These are phyloP conservation scores for Croton setiger DNA, from an alignment of 441 rosid genomes.

Conservation along the genomic window DNA sequence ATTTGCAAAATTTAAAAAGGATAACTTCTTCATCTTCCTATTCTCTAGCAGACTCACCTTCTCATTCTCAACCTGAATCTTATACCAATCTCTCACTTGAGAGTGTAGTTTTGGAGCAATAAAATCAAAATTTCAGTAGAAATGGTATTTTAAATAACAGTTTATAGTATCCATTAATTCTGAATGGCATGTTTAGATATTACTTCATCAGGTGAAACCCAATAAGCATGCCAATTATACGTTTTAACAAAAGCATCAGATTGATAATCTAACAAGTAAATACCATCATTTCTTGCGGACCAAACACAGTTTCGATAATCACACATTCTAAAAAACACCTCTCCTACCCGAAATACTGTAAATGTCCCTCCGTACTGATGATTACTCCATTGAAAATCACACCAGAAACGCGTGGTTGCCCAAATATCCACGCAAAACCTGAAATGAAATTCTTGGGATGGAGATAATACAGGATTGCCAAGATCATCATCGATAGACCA, in stretches of 20 bases:
- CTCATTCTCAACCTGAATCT: no score
- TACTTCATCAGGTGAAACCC: not conserved
- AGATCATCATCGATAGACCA: constrained; percentile 3
- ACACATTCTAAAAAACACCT: not conserved
- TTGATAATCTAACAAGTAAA: not conserved
- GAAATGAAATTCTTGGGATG: not conserved
- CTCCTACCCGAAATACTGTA: not conserved
- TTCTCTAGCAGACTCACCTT: no score
- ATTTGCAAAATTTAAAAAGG: no score
- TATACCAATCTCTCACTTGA: no score
- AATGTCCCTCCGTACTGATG: not conserved
- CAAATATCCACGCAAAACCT: not conserved
- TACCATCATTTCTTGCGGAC: constrained; percentile 12
- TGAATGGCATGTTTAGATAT: not conserved
- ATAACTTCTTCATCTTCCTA: no score
- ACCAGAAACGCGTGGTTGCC: not conserved
- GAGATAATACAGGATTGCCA: not conserved
- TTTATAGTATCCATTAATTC: not conserved
- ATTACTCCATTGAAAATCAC: constrained; percentile 3
- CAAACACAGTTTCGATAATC: not conserved
- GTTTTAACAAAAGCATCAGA: not conserved
- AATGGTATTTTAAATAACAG: no score
- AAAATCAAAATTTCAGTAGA: no score
- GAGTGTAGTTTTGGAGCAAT: no score
- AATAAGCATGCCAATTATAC: constrained; percentile 4